Percentiles rank a stretch among this genome's conserved stretches.
phyloP scores from a whole-genome alignment of 768 basidiomycete genomes.

The Amanita muscaria region DNA sequence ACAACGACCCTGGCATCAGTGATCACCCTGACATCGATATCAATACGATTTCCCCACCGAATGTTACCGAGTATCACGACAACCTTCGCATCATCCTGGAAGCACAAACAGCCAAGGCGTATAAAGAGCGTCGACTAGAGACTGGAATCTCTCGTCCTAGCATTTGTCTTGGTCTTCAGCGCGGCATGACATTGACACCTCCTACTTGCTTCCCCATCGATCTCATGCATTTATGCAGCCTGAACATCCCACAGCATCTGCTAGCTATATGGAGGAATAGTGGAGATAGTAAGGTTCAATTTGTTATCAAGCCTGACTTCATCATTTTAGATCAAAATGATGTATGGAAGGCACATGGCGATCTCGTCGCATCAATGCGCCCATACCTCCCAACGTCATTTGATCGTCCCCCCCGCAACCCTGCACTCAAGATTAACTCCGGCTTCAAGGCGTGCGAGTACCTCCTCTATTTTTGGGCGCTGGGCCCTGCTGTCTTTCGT shows the following conservation, averaged over 20 bases:
- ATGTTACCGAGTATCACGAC: neutral
- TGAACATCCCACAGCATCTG: constrained; percentile 3
- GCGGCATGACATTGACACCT: neutral
- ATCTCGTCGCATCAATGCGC: constrained; percentile 5
- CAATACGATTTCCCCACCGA: neutral
- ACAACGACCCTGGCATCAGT: neutral
- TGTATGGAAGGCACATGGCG: constrained; percentile 6
- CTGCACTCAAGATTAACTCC: constrained; percentile 21
- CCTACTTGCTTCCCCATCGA: constrained; percentile 6
- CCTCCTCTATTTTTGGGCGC: constrained; percentile 18
- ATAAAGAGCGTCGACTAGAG: neutral
- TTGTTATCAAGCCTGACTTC: neutral
- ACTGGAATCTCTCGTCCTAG: constrained; percentile 1
- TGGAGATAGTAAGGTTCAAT: constrained; percentile 1
- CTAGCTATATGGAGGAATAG: constrained; percentile 6
- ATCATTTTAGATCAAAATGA: neutral
- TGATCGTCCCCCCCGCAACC: constrained; percentile 22
- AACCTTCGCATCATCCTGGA: neutral
- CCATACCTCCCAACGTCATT: constrained; percentile 14
- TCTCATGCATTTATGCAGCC: constrained; percentile 1
- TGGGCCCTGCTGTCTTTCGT: constrained; percentile 20
- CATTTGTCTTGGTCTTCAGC: constrained; percentile 1
- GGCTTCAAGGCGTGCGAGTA: constrained; percentile 25
- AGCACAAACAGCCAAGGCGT: neutral
- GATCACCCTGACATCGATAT: constrained; percentile 4